phyloP scores from a whole-genome alignment of 306 rosid genomes.

The Pyrus bretschneideri region DNA sequence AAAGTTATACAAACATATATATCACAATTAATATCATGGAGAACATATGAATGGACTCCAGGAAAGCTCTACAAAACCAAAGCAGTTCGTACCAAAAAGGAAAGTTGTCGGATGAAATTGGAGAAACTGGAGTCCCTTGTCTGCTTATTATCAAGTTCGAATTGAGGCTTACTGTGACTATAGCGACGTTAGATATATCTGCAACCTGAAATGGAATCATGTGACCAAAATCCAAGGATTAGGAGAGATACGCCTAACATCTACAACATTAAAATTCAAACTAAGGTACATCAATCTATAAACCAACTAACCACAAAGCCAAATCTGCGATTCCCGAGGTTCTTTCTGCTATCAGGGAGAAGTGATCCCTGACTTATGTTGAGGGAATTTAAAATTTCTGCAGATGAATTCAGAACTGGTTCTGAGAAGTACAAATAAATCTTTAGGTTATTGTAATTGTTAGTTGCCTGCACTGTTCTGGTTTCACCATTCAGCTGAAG shows the following conservation, averaged over 20 bases:
- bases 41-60: too few relatives aligned
- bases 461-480: constrained; percentile 77
- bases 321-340: constrained; percentile 55
- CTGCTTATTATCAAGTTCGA: constrained; percentile 56
- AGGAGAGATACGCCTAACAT: constrained; percentile 14
- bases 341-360: constrained; percentile 37
- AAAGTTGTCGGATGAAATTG: constrained; percentile 65
- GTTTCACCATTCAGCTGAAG: constrained; percentile 59
- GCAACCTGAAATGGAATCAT: constrained; percentile 42
- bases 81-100: constrained; percentile 52
- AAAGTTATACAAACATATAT: too few relatives aligned
- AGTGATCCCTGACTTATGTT: constrained; percentile 53
- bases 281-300: not conserved
- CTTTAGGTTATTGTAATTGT: constrained; percentile 44
- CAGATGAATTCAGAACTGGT: constrained; percentile 72
- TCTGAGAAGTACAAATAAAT: constrained; percentile 66
- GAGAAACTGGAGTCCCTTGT: constrained; percentile 74
- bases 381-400: constrained; percentile 52
- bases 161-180: constrained; percentile 52
- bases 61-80: too few relatives aligned
- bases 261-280: not conserved
- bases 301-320: constrained; percentile 66
- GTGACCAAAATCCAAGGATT: constrained; percentile 12
- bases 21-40: too few relatives aligned
- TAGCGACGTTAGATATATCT: constrained; percentile 45